Evolutionary conservation across 345 rosid genomes (phyloP), one percentile per base, ranked within the genome.

Genomic region (Cardamine occulta): DNA sequence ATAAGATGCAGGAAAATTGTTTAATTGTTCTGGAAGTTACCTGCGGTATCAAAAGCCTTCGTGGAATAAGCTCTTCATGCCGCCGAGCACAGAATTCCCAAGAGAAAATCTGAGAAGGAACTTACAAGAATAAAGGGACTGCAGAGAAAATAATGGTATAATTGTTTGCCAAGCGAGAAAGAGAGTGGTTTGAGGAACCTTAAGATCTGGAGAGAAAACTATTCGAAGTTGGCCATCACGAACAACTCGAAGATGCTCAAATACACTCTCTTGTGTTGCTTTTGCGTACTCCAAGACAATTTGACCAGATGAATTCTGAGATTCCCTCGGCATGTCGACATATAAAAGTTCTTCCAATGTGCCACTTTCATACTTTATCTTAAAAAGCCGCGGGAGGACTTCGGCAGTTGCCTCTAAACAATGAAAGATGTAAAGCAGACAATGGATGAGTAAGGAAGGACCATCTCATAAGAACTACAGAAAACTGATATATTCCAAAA

Each of bases 41-140:
- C 99, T 95, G 98, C 3, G 97, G 99, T 70, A 89, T 85, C 84
- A 95, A 81, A 75, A 91, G 85, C 80, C 93, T 82, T 83, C 96
- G 79, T 42, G 99, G 99, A 59, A 95, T 93, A 44, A 95, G 98
- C 85, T 92, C 99, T 79, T 95, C 99, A 52, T 93, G 99, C 51
- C 91, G 93, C 74, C 98, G 87, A 65, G 99, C 98, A 82, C 99
- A 95, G 86, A 95, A 95, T 61, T 93, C 99, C 99, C 99, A 95
- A 24, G 94, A 90, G 77, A 90, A 89, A 76, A 95, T 95, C 99
- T 95, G 84, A 57, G 40, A 24, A 70, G 23, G 63, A 70, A 58
- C 32, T 51, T 57, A 28, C 40, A 57, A 53, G 53, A 52, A 70
- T 31, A 48, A 70, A 31, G 74, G 57, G 29, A 2, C 42, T 15